Evolutionary conservation across 73 alveolate genomes (phyloP).

Genomic region (Urostyla sp.): DNA sequence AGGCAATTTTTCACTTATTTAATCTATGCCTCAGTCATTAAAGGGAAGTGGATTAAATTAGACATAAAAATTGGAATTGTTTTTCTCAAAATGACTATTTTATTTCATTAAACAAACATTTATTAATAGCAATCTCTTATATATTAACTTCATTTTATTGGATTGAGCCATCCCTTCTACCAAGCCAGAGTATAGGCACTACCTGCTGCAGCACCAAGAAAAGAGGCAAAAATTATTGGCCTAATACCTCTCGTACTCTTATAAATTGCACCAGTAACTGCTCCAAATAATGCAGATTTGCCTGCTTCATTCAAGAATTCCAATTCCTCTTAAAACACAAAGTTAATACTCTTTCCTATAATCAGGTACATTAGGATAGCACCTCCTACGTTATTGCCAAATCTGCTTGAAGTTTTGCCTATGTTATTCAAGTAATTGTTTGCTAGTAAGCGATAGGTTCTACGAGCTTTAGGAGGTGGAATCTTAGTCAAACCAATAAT

Average conservation of each 20-base stretch:
- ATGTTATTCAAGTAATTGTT: constrained; percentile 60
- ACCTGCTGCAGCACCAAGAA: constrained; percentile 60
- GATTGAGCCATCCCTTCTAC: constrained; percentile 46
- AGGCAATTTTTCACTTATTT: too few relatives aligned
- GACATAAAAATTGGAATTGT: too few relatives aligned
- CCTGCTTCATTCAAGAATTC: constrained; percentile 44
- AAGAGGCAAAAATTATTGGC: constrained; percentile 48
- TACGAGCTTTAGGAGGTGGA: constrained; percentile 62
- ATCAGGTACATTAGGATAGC: constrained; percentile 57
- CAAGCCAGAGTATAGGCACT: constrained; percentile 44
- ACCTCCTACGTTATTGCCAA: constrained; percentile 60
- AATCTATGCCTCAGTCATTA: too few relatives aligned
- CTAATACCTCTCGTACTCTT: constrained; percentile 67
- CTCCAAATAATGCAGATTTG: constrained; percentile 58
- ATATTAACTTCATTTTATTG: neutral
- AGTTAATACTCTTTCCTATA: constrained; percentile 60
- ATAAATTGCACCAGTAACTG: constrained; percentile 65
- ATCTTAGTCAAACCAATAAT: constrained; percentile 43
- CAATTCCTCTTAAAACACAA: constrained; percentile 57
- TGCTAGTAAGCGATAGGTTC: constrained; percentile 44
- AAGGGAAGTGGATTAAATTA: too few relatives aligned
- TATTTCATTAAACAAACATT: too few relatives aligned
- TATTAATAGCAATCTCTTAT: neutral
- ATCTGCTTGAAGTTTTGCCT: constrained; percentile 68
- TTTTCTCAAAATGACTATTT: too few relatives aligned